Percentiles rank a stretch among this genome's conserved stretches.
These are phyloP conservation scores for Xylaria bambusicola DNA, from an alignment of 495 filamentous ascomycete species.

Conservation along the genomic window DNA sequence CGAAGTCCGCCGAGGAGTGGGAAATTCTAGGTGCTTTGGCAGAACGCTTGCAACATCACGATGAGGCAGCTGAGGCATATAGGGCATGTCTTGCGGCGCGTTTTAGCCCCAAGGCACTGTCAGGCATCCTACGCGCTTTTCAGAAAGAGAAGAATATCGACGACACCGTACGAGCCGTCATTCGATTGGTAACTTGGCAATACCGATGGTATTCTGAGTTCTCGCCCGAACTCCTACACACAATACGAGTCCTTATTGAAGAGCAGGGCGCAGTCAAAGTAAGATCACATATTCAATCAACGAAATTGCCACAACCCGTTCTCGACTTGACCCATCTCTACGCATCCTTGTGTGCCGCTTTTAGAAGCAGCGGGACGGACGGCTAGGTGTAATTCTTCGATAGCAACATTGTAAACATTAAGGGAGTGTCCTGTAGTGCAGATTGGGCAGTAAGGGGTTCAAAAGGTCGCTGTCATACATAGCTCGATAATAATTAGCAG, in stretches of 20 bases:
- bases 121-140: constrained; percentile 76
- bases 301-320: constrained; percentile 87
- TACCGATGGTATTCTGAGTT: constrained; percentile 99
- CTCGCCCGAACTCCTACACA: constrained; percentile 81
- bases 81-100: constrained; percentile 75
- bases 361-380: constrained; percentile 92
- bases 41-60: constrained; percentile 82
- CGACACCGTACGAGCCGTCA: constrained; percentile 75
- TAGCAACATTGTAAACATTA: not conserved
- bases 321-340: constrained; percentile 96
- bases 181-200: constrained; percentile 92
- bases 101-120: constrained; percentile 88
- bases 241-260: constrained; percentile 89
- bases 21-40: constrained; percentile 95
- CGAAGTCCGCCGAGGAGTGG: constrained; percentile 95
- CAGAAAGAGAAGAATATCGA: constrained; percentile 70
- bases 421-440: not conserved
- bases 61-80: constrained; percentile 92
- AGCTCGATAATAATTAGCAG: constrained; percentile 3
- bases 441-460: not conserved
- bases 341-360: constrained; percentile 88
- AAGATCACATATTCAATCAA: constrained; percentile 93
- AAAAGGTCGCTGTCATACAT: constrained; percentile 7
- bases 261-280: constrained; percentile 98
- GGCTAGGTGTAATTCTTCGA: constrained; percentile 50